Evolutionary conservation across 1,284 basidiomycete species (phyloP).

Genomic region (Caloboletus inedulis): DNA sequence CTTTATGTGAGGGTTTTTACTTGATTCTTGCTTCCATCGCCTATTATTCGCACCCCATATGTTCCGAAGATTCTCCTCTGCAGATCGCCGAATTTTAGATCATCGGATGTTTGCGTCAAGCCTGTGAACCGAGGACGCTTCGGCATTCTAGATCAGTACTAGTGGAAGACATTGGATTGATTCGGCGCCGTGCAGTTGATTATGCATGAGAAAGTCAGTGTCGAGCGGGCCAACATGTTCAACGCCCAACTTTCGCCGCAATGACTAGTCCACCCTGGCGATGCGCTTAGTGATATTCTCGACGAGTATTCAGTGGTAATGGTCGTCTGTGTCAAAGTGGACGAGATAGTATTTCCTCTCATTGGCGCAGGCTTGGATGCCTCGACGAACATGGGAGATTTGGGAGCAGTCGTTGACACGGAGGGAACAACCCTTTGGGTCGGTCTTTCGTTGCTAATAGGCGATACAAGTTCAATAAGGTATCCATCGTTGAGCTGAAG

Average conservation of each 20-base stretch:
- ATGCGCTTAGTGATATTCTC: too few species aligned
- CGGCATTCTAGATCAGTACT: too few species aligned
- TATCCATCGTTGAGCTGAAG: constrained; percentile 30
- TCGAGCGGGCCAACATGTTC: too few species aligned
- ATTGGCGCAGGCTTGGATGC: constrained; percentile 19
- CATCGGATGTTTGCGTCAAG: background rate
- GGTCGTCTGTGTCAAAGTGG: constrained; percentile 15
- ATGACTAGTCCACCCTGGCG: too few species aligned
- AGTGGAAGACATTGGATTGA: too few species aligned
- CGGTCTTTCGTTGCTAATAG: constrained; percentile 2
- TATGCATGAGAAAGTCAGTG: too few species aligned
- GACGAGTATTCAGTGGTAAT: constrained; percentile 14
- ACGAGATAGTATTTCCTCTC: constrained; percentile 14
- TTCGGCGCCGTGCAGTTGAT: too few species aligned
- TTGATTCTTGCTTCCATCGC: background rate
- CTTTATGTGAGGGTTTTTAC: background rate
- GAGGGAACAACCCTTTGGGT: constrained; percentile 46
- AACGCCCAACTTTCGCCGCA: too few species aligned
- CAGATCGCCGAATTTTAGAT: background rate
- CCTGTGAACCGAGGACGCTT: too few species aligned
- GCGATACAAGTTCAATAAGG: constrained; percentile 23
- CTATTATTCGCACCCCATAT: background rate
- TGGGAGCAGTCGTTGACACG: constrained; percentile 51
- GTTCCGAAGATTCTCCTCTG: background rate
- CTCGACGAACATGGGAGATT: constrained; percentile 33